Evolutionary conservation across 371 early-diverging fungal species (phyloP), one percentile per base, ranked within the genome.

Genomic region (Rhizopus arrhizus): DNA sequence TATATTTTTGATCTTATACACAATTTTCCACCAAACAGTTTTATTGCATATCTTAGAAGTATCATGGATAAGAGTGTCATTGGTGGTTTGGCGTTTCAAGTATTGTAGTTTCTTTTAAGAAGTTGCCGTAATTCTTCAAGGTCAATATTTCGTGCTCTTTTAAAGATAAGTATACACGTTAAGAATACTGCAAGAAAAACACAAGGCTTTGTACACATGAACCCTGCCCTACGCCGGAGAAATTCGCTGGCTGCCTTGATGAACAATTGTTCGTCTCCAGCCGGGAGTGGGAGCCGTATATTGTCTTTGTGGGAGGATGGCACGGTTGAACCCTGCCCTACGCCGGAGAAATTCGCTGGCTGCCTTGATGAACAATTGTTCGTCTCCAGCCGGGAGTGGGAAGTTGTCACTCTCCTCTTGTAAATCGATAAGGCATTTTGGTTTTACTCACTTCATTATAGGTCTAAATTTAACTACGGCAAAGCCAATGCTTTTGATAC

Each of bases 381-480:
- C 45, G 59, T 58, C 51, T 51, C 59, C 59, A 58, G 59, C 59
- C 43, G 59, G 59, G 59, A 58, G 59, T 58, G 59, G 59, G 51
- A 58, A 58, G 59, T 58, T 58, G 59, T 42, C 52, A 58, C 34
- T 51, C 51, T 58, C 52, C 59, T 58, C 53, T 59, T 59, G 52
- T 53, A 59, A 56, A 56, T 47, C 35, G 22, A 56, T 56, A 56
- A 46, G 46, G 56, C 47, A 47, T 56, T 56, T 46, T 56, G 46
- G 56, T 47, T 56, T 56, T 56, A 56, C 47, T 56, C 16, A 36
- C 45, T 43, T 47, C 36, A 47, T 47, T 56, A 47, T 56, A 56
- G 56, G 56, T 56, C 56, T 8, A 56, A 56, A 56, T 56, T 56
- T 56, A 56, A 55, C 56, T 55, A 43, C 45, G 46, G 56, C 46